Conservation (phyloP, 139 green algal species). For the Zygnema cylindricum region DNA sequence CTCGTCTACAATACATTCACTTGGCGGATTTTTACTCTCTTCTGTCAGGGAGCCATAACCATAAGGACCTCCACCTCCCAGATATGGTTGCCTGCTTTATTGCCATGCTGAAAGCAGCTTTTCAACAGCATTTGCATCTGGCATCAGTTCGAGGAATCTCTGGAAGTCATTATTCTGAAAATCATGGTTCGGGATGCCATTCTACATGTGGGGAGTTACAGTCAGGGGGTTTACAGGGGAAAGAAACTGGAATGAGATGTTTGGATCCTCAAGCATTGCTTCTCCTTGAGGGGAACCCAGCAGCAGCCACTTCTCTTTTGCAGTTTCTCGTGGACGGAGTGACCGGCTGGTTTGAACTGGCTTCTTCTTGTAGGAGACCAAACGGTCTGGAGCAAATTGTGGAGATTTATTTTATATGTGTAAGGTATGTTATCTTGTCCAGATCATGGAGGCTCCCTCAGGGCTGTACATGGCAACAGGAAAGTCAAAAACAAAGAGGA, state of each 20-base stretch:
- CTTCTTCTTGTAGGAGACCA: conserved; percentile 2
- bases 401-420: conserved; percentile 48
- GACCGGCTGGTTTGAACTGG: not conserved
- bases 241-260: no score
- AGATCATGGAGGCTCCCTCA: no score
- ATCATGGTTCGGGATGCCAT: no score
- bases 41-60: not conserved
- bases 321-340: conserved; percentile 41
- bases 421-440: conserved; percentile 49
- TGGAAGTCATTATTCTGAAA: no score
- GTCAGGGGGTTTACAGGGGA: no score
- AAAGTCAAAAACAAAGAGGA: no score
- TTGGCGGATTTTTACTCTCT: conserved; percentile 47
- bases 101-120: conserved; percentile 48
- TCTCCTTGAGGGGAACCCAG: no score
- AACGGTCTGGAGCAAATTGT: conserved; percentile 24
- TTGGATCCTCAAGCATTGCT: no score
- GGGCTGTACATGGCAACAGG: no score
- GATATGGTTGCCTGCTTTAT: conserved; percentile 41
- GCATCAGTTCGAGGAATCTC: not conserved
- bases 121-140: conserved; percentile 13
- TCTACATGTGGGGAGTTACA: no score
- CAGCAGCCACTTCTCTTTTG: not conserved
- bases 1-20: conserved; percentile 10
- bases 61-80: conserved; percentile 38